Percentiles rank a stretch among this genome's conserved stretches.
Evolutionary conservation across 768 basidiomycete species (phyloP).

Genomic region (Paxillus ammoniavirescens): DNA sequence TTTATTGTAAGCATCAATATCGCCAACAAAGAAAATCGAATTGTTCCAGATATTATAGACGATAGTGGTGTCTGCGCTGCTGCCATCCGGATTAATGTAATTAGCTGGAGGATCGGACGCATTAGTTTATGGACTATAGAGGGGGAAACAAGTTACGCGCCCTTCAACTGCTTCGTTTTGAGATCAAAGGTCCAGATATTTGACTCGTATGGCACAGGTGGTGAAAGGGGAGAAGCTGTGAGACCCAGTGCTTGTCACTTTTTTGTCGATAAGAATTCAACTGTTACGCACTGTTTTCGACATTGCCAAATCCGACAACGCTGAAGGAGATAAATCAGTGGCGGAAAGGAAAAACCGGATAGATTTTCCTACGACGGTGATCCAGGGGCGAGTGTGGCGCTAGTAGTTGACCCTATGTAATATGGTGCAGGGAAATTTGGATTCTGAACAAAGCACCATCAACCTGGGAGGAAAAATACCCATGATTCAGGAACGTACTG

Average conservation of each 20-base stretch:
- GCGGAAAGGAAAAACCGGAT: no score
- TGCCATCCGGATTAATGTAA: constrained; percentile 46
- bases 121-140: background rate
- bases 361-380: constrained; percentile 9
- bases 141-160: constrained; percentile 24
- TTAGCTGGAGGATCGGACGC: constrained; percentile 32
- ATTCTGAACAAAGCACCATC: constrained; percentile 28
- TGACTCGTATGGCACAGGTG: constrained; percentile 38
- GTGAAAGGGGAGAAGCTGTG: constrained; percentile 33
- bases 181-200: constrained; percentile 46
- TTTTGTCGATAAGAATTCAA: background rate
- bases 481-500: constrained; percentile 28
- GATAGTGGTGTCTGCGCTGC: constrained; percentile 35
- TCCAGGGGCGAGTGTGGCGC: constrained; percentile 12
- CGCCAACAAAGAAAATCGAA: constrained; percentile 42
- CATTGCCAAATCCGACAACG: constrained; percentile 35
- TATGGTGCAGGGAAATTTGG: constrained; percentile 36
- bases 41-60: constrained; percentile 42
- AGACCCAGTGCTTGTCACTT: background rate
- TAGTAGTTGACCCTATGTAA: constrained; percentile 37
- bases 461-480: background rate
- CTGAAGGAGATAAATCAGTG: constrained; percentile 19
- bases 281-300: constrained; percentile 33
- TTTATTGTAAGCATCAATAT: constrained; percentile 40
- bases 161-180: constrained; percentile 37